Evolutionary conservation across 441 rosid species (phyloP), one percentile per base, ranked within the genome.

Genomic region (Gossypium schwendimanii): DNA sequence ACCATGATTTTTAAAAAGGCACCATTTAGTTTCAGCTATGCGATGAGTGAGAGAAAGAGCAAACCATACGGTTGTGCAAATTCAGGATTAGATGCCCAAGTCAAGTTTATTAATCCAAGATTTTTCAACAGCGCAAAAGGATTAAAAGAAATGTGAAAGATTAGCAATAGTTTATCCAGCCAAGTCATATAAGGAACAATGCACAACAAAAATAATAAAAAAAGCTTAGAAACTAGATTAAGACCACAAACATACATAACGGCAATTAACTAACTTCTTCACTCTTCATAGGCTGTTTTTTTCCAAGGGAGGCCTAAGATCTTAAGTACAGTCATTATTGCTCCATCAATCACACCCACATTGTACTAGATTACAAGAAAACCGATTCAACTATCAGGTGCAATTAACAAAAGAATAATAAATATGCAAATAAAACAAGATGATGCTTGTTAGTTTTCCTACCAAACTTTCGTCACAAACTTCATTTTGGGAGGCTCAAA

Each of bases 401-500:
- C 28, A 21, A 24, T 57, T 36, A 61, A 54, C 33, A 53, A 18
- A 5, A 36, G 12, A 21, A 26, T 41, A 14, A 10, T 4, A 11
- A 36, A 50, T 21, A 9, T 9, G 12, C 12, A 2, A 12, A 8
- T 49, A 28, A 20, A 66, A 60, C 12, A 45, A 31, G 17, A 68
- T 39, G 44, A 69, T 18, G 24, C 63, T 50, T n/a, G 11, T 63
- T 64, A 20, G 11, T 58, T 45, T 73, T 63, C 93, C 70, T 93
- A 95, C 99, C 99, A 95, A 77, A 95, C 98, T 91, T 89, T 93
- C 52, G 98, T 95, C 17, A 87, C 81, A 73, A 95, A 95, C 79
- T 93, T 93, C 99, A 93, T 93, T 85, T 90, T 95, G 26, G 99
- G 98, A 70, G 99, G 99, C 91, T 93, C 93, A 77, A 95, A 95